Base-by-base conservation (phyloP, 2,329 filamentous ascomycete genomes). In the Penicillium sp. region DNA sequence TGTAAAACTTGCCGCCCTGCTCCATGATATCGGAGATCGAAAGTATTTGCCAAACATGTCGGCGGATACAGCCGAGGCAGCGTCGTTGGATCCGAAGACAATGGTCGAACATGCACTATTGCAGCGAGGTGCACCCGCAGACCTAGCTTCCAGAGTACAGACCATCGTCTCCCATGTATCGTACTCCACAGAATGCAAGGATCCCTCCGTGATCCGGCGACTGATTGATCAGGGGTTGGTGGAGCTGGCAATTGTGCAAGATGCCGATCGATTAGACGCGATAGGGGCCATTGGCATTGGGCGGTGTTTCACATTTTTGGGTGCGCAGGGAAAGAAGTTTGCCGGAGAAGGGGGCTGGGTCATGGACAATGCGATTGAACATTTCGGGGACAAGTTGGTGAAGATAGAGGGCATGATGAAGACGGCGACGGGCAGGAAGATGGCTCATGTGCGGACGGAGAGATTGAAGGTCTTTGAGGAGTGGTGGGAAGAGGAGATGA, bases 191-290 rank as follows among this genome's bases (percentile, higher is more conserved):
- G 93, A 97, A 75, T 79, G 85, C 49, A 66, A 68, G n/a, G 81
- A 92, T 68, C 88, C 88, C 1, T 76, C 75, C 6, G 75, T 77
- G 13, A 86, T 91, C 9, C 74, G 74, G n/a, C 74, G 77, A 1
- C 79, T 93, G n/a, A 79, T 96, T n/a, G 71, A 70, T 6, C 69
- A 76, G 29, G 65, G 69, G 4, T 80, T 90, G 71, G 91, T 91
- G 1, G 91, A 95, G 73, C 78, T 95, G 33, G 92, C 86, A 0
- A 85, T 96, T 48, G 92, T 97, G 31, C 93, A 97, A 76, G 93
- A 97, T 74, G 93, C 93, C 4, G 93, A 97, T 77, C 83, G 93
- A 7, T 80, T 98, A n/a, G 93, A 98, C 76, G 90, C 92, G 4
- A 87, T 97, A 50, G 93, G 93, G 1, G 91, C 90, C 0, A 85